Base-by-base conservation (phyloP, 257 asterid genomes). In the Agastache rugosa region DNA sequence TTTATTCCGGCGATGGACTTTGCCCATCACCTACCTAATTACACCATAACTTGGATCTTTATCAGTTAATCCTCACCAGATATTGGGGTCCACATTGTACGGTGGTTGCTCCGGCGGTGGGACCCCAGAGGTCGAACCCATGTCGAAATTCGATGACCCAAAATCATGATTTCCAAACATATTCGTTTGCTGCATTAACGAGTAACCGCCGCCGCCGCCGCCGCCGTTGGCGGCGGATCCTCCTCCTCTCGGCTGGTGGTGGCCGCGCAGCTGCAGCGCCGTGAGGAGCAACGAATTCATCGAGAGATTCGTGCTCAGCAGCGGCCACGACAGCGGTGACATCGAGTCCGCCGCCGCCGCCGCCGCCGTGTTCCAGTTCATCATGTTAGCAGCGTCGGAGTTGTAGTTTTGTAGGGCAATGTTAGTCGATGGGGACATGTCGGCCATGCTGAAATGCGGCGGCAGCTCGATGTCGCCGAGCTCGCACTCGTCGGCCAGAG, bases 251-350 rank as follows among this genome's bases (percentile, higher is more conserved):
- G 6, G 37, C 7, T 31, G 37, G 37, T 31, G 37, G 37, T 31
- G 58, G 22, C 64, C 82, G 29, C 96, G 78, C 59, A 90, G 91
- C 62, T 90, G 98, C 67, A 90, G 74, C 17, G 97, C 96, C 20
- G 94, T 85, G 53, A 88, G 84, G 17, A 91, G 93, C 78, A 86
- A 72, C 10, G 94, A 87, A 56, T 80, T 93, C 74, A 90, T 80
- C 19, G 90, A 79, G 1, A 85, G 85, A 72, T 81, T 86, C 1
- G 87, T 67, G 67, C 48, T 78, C 9, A 74, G 73, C 54, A 37
- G 70, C 37, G 94, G 92, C 96, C 97, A 91, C 16, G 85, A 25
- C n/a, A 81, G 77, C 58, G 23, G 3, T 11, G 58, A 2, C 39
- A n/a, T 5, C 41, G 89, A 71, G 41, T 81, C 9, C 69, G n/a